Base-by-base conservation (phyloP, 257 asterid genomes). In the Solanum medicagineum region DNA sequence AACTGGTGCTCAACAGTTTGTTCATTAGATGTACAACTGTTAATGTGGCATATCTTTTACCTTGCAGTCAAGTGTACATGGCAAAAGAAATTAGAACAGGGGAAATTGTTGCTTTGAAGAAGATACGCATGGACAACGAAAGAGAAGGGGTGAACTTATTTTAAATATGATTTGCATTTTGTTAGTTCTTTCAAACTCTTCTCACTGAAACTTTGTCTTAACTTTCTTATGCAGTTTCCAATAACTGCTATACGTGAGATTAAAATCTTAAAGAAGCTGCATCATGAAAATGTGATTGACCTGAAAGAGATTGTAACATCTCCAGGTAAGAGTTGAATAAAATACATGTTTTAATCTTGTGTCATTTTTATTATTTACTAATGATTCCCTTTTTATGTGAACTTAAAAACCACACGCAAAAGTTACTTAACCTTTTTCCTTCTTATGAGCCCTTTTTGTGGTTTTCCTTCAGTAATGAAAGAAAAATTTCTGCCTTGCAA, bases 291-390 rank as follows among this genome's bases (percentile, higher is more conserved):
- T 90, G 98, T 96, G 57, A 92, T 96, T 88, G 86, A 92, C 83
- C 88, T 96, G 93, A 96, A 96, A 91, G 99, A 96, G 95, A 96
- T 96, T 84, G 99, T 96, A 66, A 94, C 99, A 47, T 95, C 99
- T 89, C 94, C 95, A 83, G 98, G 99, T 95, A 92, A 53, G 49
- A 77, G n/a, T 24, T 77, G 20, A 77, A 53, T 53, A 26, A 29
- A 26, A 29, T 29, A 29, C 49, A 16, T 53, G 65, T 65, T 79
- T 53, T 16, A 49, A 9, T 53, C 62, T 53, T 51, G 49, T 26
- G 65, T 26, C 80, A 42, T 29, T 54, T 53, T 53, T 53, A 26
- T 42, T 51, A n/a, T 83, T 84, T 82, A 19, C 54, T 51, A 70
- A 77, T 32, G 65, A 54, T 71, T 84, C 45, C 77, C 60, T 70